These are phyloP conservation scores for Septoria petroselini DNA, from an alignment of 2,329 filamentous ascomycete genomes.

Conservation along the genomic window DNA sequence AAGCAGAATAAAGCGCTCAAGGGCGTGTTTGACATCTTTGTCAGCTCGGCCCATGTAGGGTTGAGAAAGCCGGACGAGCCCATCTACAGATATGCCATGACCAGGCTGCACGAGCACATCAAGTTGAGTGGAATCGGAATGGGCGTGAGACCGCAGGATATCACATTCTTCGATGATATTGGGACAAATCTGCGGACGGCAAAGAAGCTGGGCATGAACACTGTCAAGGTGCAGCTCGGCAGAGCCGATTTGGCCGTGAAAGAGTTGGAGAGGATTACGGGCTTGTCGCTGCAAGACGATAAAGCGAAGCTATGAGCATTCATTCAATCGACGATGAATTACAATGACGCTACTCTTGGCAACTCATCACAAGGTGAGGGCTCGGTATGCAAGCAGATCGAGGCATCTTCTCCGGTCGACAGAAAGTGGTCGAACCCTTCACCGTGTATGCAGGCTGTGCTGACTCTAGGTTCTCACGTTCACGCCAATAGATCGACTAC, in stretches of 20 bases:
- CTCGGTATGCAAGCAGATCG: conserved; percentile 7
- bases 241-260: conserved; percentile 75
- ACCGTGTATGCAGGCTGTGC: background rate
- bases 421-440: background rate
- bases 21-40: conserved; percentile 76
- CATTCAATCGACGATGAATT: too few relatives aligned
- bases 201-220: conserved; percentile 69
- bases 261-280: conserved; percentile 72
- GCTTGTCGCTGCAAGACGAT: conserved; percentile 45
- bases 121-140: conserved; percentile 53
- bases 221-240: conserved; percentile 80
- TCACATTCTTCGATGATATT: conserved; percentile 91
- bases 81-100: conserved; percentile 74
- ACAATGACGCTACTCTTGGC: background rate
- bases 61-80: conserved; percentile 80
- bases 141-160: conserved; percentile 60
- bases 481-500: too few relatives aligned
- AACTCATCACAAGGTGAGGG: background rate
- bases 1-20: conserved; percentile 53
- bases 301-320: conserved; percentile 17
- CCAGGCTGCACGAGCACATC: conserved; percentile 62
- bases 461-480: background rate
- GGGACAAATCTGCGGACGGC: conserved; percentile 86
- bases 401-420: conserved; percentile 3
- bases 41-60: conserved; percentile 81